phyloP scores from a whole-genome alignment of 1,284 basidiomycete species.

The Neonothopanus nambi region DNA sequence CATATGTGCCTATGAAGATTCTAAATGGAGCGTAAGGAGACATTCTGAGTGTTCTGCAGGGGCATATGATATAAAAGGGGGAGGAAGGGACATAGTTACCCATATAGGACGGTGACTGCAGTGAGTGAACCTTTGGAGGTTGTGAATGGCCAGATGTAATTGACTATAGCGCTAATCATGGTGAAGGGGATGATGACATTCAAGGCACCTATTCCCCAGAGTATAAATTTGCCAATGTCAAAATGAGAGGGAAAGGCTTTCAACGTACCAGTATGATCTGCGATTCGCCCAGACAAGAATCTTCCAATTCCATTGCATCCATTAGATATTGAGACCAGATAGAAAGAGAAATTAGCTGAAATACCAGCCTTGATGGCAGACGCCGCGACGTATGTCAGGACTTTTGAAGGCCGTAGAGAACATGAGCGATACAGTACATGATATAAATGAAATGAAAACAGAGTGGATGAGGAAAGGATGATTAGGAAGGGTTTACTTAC shows the following conservation, averaged over 20 bases:
- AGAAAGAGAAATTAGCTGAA: constrained; percentile 31
- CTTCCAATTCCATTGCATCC: constrained; percentile 33
- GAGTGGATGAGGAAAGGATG: too few species aligned
- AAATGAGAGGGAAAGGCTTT: not conserved
- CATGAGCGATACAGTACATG: not conserved
- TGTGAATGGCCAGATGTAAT: too few species aligned
- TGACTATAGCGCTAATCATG: too few species aligned
- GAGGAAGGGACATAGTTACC: constrained; percentile 33
- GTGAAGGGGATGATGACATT: too few species aligned
- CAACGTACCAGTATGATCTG: constrained; percentile 30
- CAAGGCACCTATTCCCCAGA: constrained; percentile 39
- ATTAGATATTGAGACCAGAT: constrained; percentile 37
- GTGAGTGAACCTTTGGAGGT: too few species aligned
- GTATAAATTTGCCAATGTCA: not conserved
- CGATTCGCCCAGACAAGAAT: constrained; percentile 28
- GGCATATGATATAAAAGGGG: not conserved
- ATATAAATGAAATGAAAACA: not conserved
- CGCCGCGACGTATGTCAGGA: constrained; percentile 33
- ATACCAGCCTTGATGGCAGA: constrained; percentile 29
- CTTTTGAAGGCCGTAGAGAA: constrained; percentile 20
- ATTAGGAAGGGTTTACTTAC: too few species aligned
- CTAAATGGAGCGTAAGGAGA: too few species aligned
- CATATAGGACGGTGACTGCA: constrained; percentile 54
- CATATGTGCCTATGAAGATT: constrained; percentile 51
- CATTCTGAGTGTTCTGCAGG: not conserved